Evolutionary conservation across 164 flowering plant species (phyloP).

Genomic region (Stephania japonica): DNA sequence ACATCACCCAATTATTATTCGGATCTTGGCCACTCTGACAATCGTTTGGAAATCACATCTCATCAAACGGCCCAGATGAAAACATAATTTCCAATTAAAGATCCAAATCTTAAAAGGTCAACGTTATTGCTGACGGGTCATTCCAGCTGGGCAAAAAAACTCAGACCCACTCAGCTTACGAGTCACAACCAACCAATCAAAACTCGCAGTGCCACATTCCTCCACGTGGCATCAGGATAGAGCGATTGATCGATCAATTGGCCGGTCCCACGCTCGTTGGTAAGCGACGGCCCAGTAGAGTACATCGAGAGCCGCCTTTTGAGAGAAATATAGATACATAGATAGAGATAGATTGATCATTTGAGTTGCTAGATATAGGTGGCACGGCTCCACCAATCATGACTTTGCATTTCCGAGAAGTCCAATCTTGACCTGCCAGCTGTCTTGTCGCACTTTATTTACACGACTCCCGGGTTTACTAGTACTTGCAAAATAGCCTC

Average conservation of each 20-base stretch:
- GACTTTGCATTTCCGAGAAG: neutral
- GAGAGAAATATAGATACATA: too few species aligned
- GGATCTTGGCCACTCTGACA: neutral
- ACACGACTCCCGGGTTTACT: neutral
- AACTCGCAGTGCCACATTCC: neutral
- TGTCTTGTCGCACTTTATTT: neutral
- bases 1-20: neutral
- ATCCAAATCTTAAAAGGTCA: neutral
- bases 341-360: neutral
- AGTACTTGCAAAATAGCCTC: neutral
- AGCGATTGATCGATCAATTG: neutral
- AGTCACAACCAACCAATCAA: neutral
- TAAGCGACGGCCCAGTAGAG: neutral
- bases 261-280: neutral
- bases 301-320: neutral
- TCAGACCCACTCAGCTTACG: neutral
- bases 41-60: neutral
- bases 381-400: conserved; percentile 1
- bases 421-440: neutral
- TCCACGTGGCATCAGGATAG: neutral
- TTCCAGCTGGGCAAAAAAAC: neutral
- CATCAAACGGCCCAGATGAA: neutral
- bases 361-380: neutral
- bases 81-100: neutral
- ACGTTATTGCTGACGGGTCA: neutral